These are phyloP conservation scores for Meyerozyma carpophila DNA, from an alignment of 1,139 yeast species.

Conservation along the genomic window DNA sequence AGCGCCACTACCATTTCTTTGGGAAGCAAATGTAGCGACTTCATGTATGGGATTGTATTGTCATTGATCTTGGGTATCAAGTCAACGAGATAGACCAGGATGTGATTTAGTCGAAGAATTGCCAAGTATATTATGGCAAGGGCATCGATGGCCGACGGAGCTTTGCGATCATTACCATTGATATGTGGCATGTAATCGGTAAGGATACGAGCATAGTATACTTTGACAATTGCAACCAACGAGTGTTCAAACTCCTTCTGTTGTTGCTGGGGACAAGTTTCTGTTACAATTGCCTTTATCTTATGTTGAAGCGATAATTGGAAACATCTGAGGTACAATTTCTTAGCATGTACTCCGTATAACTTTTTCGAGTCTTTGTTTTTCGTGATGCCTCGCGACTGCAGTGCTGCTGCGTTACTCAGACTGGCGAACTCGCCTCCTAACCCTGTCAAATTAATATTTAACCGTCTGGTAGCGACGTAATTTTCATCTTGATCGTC, in stretches of 20 bases:
- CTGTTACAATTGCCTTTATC: slow-evolving; percentile 15
- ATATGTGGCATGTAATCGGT: slow-evolving; percentile 6
- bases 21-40: slow-evolving; percentile 27
- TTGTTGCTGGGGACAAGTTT: slow-evolving; percentile 16
- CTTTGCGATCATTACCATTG: slow-evolving; percentile 5
- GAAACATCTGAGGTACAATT: slow-evolving; percentile 41
- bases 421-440: slow-evolving; percentile 15
- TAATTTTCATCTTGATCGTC: slow-evolving; percentile 62
- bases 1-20: slow-evolving; percentile 15
- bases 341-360: slow-evolving; percentile 51
- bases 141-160: slow-evolving; percentile 24
- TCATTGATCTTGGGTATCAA: slow-evolving; percentile 22
- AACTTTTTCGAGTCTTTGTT: slow-evolving; percentile 14
- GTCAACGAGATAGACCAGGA: slow-evolving; percentile 35
- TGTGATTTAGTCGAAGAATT: slow-evolving; percentile 23
- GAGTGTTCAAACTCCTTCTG: slow-evolving; percentile 7
- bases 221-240: slow-evolving; percentile 39
- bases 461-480: slow-evolving; percentile 50
- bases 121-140: slow-evolving; percentile 36
- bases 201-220: slow-evolving; percentile 38
- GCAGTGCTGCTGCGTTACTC: slow-evolving; percentile 11
- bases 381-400: slow-evolving; percentile 6
- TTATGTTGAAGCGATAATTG: slow-evolving; percentile 55
- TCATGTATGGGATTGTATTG: slow-evolving; percentile 36
- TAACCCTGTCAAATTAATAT: slow-evolving; percentile 22